Base-by-base conservation (phyloP, 192 early-diverging fungal genomes). In the Kickxella alabastrina region DNA sequence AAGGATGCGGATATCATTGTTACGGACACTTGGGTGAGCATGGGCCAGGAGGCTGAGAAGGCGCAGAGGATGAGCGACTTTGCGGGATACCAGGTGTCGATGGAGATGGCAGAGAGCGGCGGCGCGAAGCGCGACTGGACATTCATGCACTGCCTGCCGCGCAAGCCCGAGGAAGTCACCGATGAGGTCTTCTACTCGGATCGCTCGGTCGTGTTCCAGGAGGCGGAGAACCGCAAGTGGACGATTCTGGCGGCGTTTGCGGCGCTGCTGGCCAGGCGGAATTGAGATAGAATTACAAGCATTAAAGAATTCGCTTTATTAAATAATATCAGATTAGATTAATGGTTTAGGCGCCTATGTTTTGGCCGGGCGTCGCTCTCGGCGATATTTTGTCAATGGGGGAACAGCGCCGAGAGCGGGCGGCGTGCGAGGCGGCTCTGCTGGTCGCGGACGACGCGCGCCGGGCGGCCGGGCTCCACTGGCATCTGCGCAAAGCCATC, bases 171-270 rank as follows among this genome's bases (percentile, higher is more conserved):
- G 57, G 97, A 99, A 70, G 97, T 99, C 21, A 87, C 92, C 43
- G 97, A 99, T 64, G 90, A 94, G 57, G 89, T 99, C 24, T 96
- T 97, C 63, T 92, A 92, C 50, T 87, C 86, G 17, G 78, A 85
- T 21, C 86, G 88, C 44, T 99, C 97, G 6, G 75, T 97, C 14
- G 93, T 97, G 22, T 99, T 92, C 79, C 87, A 83, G 48, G 95
- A 99, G 65, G 97, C 95, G 6, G 95, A 99, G 73, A 97, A 99
- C 82, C 84, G 97, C 64, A 99, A 99, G 67, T 97, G 93, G 86
- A 97, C 97, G 6, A 95, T 93, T 52, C 69, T 99, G 54, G 86
- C 93, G 2, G 88, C 91, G 10, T 80, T 91, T 46, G 78, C 86
- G 44, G 72, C 81, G 3, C 65, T 87, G 32, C 52, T 90, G 15